These are phyloP conservation scores for Hyaloperonospora brassicae DNA, from an alignment of 352 stramenopile genomes.

Conservation along the genomic window DNA sequence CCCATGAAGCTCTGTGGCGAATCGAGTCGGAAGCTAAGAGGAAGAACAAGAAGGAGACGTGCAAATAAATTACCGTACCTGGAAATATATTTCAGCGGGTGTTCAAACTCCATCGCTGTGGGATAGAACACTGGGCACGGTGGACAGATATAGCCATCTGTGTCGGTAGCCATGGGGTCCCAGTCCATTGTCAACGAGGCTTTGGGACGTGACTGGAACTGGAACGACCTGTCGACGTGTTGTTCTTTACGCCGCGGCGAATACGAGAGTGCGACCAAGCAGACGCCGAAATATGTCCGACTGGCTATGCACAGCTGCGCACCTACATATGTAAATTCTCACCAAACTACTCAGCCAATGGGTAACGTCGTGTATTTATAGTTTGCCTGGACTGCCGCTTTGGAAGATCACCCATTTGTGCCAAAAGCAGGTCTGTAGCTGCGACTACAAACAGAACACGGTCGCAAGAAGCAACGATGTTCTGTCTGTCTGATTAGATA, in stretches of 20 bases:
- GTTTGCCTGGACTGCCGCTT: background rate
- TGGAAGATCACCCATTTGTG: background rate
- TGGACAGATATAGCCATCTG: slow-evolving; percentile 75
- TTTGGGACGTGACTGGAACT: background rate
- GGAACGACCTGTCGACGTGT: slow-evolving; percentile 2
- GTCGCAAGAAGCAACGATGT: background rate
- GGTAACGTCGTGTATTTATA: slow-evolving; percentile 3
- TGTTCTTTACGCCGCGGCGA: slow-evolving; percentile 10
- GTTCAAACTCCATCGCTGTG: slow-evolving; percentile 78
- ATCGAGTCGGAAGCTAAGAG: slow-evolving; percentile 6
- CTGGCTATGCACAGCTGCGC: background rate
- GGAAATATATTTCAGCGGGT: slow-evolving; percentile 90
- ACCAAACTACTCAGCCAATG: background rate
- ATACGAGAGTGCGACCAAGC: slow-evolving; percentile 19
- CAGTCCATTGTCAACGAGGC: slow-evolving; percentile 46
- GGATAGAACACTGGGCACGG: slow-evolving; percentile 83
- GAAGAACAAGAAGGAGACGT: slow-evolving; percentile 1
- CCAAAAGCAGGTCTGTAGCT: slow-evolving; percentile 16
- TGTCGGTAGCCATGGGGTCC: slow-evolving; percentile 41
- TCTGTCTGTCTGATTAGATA: no score
- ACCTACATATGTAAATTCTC: slow-evolving; percentile 10
- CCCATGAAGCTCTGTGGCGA: slow-evolving; percentile 1
- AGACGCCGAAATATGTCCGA: slow-evolving; percentile 1
- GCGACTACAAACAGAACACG: slow-evolving; percentile 4
- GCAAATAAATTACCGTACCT: slow-evolving; percentile 61